Evolutionary conservation across 495 filamentous ascomycete species (phyloP).

Genomic region (Annulohypoxylon maeteangense): DNA sequence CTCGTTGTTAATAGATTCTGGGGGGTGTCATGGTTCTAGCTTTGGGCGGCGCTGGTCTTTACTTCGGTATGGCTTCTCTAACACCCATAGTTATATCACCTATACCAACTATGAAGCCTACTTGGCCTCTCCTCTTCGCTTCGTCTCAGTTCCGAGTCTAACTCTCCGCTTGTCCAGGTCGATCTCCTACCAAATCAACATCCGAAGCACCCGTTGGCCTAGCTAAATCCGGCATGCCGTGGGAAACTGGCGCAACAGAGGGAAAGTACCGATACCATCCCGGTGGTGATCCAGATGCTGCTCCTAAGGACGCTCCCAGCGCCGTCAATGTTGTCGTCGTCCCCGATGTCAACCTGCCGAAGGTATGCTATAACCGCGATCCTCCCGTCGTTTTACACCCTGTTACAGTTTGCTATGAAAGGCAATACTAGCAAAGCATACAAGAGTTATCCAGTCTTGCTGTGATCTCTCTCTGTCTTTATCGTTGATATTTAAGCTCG

Average conservation of each 20-base stretch:
- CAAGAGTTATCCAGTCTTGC: neutral
- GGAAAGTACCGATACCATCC: conserved; percentile 95
- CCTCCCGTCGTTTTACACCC: neutral
- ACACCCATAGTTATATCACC: neutral
- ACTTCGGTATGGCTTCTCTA: conserved; percentile 67
- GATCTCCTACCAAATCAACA: conserved; percentile 83
- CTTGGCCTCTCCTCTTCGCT: neutral
- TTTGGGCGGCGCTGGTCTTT: conserved; percentile 87
- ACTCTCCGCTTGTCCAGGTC: conserved; percentile 64
- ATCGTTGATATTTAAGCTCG: neutral
- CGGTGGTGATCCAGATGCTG: conserved; percentile 78
- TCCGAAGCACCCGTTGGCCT: conserved; percentile 83
- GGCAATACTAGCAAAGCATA: neutral
- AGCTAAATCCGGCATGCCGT: conserved; percentile 82
- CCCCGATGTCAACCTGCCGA: conserved; percentile 90
- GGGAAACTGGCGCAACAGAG: conserved; percentile 72
- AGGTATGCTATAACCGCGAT: conserved; percentile 63
- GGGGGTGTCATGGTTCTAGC: conserved; percentile 90
- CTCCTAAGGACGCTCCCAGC: conserved; percentile 88
- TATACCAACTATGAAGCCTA: conserved; percentile 23
- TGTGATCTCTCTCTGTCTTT: neutral
- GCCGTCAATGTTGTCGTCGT: conserved; percentile 94
- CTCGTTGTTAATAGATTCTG: conserved; percentile 71
- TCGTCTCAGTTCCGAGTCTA: neutral
- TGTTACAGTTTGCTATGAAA: neutral